phyloP scores from a whole-genome alignment of 352 stramenopile genomes.

The Phytophthora quininea region DNA sequence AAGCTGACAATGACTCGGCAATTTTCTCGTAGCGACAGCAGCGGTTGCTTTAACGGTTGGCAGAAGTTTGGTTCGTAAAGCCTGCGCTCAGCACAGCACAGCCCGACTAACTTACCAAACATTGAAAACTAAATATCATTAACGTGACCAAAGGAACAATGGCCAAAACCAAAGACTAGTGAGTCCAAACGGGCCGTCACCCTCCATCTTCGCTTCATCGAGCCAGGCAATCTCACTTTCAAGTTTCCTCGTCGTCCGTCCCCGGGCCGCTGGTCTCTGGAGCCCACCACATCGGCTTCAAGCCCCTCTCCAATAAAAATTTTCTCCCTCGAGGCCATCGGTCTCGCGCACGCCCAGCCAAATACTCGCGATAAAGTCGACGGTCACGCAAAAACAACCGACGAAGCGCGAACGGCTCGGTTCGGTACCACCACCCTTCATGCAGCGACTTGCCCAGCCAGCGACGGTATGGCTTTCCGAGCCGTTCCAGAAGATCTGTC shows the following conservation, averaged over 20 bases:
- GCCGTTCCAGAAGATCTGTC: conserved; percentile 27
- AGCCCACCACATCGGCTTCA: conserved; percentile 37
- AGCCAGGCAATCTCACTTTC: not conserved
- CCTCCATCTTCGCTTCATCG: not conserved
- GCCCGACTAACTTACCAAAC: too few relatives aligned
- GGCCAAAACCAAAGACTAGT: too few relatives aligned
- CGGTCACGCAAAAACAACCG: conserved; percentile 25
- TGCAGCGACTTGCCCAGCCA: conserved; percentile 12
- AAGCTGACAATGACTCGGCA: too few relatives aligned
- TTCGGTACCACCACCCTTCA: conserved; percentile 48
- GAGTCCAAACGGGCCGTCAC: not conserved
- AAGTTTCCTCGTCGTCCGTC: not conserved
- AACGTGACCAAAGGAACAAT: too few relatives aligned
- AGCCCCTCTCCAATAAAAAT: conserved; percentile 21
- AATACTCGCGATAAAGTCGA: conserved; percentile 27
- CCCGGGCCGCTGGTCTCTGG: not conserved
- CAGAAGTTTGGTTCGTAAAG: too few relatives aligned
- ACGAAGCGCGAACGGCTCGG: conserved; percentile 29
- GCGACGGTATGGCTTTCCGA: not conserved
- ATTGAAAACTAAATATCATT: too few relatives aligned
- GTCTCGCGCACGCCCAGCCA: conserved; percentile 19
- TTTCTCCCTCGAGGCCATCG: conserved; percentile 38
- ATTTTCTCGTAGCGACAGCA: too few relatives aligned
- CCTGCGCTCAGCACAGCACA: too few relatives aligned
- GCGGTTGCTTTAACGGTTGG: too few relatives aligned